Percentiles rank a stretch among this genome's conserved stretches.
These are phyloP conservation scores for Talinum fruticosum DNA, from an alignment of 148 eudicot species.

Conservation along the genomic window DNA sequence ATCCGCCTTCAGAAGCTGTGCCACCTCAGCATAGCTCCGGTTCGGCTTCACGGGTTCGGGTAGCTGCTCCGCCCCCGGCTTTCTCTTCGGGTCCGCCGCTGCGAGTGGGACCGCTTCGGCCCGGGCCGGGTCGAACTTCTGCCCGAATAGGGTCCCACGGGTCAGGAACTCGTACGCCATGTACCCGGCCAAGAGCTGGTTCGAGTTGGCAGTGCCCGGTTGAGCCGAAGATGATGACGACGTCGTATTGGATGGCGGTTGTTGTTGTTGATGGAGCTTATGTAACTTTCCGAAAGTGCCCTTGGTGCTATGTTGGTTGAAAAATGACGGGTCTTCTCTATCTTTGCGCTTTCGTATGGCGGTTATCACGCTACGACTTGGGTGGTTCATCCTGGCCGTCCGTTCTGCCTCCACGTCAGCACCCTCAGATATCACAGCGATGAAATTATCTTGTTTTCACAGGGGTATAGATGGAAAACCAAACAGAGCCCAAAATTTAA, in stretches of 20 bases:
- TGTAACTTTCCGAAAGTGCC: constrained; percentile 25
- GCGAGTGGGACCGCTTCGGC: constrained; percentile 40
- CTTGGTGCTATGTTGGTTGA: constrained; percentile 11
- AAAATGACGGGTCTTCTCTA: constrained; percentile 32
- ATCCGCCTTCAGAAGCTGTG: constrained; percentile 44
- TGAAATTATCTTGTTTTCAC: constrained; percentile 3
- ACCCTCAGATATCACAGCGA: neutral
- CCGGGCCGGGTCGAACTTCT: constrained; percentile 59
- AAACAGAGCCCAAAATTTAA: neutral
- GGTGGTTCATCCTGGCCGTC: constrained; percentile 59
- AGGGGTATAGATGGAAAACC: neutral
- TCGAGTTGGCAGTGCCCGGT: constrained; percentile 29
- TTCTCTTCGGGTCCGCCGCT: too few species aligned
- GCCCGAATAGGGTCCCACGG: constrained; percentile 61
- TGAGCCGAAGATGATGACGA: constrained; percentile 5
- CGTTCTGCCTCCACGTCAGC: neutral
- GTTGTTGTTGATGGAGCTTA: constrained; percentile 12
- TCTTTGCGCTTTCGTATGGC: constrained; percentile 68
- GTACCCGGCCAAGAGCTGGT: constrained; percentile 65
- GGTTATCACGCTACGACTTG: constrained; percentile 30
- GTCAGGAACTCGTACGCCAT: constrained; percentile 71
- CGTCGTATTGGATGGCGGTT: constrained; percentile 13
- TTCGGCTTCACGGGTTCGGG: constrained; percentile 19
- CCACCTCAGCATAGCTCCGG: constrained; percentile 53
- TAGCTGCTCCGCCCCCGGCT: constrained; percentile 1